Conservation (phyloP, 139 green algal species). For the Tetradesmus lagerheimii region DNA sequence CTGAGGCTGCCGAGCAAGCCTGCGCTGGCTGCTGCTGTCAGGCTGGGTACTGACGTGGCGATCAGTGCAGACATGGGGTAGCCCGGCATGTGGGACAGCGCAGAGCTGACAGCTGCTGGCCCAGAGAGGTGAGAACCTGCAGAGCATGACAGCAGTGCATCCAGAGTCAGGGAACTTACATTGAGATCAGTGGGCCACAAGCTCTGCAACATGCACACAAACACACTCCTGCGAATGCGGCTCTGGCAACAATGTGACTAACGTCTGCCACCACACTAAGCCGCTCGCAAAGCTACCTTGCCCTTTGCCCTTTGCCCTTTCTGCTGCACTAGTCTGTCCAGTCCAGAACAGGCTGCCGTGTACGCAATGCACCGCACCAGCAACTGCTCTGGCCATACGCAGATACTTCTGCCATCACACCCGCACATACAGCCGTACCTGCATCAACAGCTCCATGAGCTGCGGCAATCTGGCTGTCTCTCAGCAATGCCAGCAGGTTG, state of each 20-base stretch:
- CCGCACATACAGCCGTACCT: neutral
- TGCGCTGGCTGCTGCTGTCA: slow-evolving; percentile 28
- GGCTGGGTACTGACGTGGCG: neutral
- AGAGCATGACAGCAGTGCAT: neutral
- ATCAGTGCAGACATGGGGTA: neutral
- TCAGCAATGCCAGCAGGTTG: neutral
- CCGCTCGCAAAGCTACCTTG: no score
- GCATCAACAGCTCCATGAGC: neutral
- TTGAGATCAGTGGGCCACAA: neutral
- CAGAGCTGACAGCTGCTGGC: neutral
- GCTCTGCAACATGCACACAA: no score
- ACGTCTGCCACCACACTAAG: no score
- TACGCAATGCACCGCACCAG: neutral
- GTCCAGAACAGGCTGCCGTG: neutral
- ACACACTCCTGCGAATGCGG: no score
- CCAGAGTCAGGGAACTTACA: no score
- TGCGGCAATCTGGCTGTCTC: neutral
- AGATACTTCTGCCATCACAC: neutral
- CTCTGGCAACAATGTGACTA: no score
- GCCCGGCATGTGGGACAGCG: neutral
- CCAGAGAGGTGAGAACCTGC: neutral
- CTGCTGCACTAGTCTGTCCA: no score
- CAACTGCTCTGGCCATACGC: neutral
- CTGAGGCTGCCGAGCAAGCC: neutral
- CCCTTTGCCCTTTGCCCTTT: no score